phyloP scores from a whole-genome alignment of 306 rosid genomes.

The Prunus davidiana region DNA sequence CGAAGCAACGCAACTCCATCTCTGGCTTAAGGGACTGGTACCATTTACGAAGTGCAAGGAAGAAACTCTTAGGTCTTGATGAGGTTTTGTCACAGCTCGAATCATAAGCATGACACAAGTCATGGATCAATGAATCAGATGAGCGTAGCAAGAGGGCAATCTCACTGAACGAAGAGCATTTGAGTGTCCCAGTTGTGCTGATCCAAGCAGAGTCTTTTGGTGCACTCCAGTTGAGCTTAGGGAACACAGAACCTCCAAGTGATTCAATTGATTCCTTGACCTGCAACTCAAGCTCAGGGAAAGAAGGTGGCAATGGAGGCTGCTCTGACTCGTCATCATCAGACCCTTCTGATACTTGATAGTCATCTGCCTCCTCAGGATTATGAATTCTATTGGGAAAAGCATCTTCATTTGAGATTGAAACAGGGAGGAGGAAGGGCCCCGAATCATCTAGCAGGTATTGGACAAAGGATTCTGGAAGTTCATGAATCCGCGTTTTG shows the following conservation, averaged over 20 bases:
- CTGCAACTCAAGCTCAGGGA: conserved; percentile 69
- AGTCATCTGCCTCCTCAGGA: conserved; percentile 61
- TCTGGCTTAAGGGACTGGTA: conserved; percentile 58
- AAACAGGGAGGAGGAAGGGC: conserved; percentile 64
- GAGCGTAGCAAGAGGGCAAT: conserved; percentile 62
- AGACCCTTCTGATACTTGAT: conserved; percentile 59
- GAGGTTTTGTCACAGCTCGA: conserved; percentile 53
- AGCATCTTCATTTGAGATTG: conserved; percentile 72
- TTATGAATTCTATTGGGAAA: conserved; percentile 69
- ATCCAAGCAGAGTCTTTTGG: conserved; percentile 90
- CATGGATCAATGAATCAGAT: conserved; percentile 77
- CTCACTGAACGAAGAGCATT: conserved; percentile 67
- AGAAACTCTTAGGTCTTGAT: conserved; percentile 51
- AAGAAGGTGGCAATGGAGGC: conserved; percentile 50
- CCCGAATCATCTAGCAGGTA: conserved; percentile 69
- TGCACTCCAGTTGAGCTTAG: conserved; percentile 87
- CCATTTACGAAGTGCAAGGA: conserved; percentile 79
- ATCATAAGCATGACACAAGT: conserved; percentile 78
- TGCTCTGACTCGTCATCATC: conserved; percentile 52
- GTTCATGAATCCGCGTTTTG: conserved; percentile 59
- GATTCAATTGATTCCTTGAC: conserved; percentile 60
- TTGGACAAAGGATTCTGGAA: conserved; percentile 62
- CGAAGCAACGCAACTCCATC: conserved; percentile 82
- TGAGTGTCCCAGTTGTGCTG: conserved; percentile 46
- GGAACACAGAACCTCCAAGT: conserved; percentile 73